phyloP scores from a whole-genome alignment of 352 stramenopile species.

The Pythium periplocum region DNA sequence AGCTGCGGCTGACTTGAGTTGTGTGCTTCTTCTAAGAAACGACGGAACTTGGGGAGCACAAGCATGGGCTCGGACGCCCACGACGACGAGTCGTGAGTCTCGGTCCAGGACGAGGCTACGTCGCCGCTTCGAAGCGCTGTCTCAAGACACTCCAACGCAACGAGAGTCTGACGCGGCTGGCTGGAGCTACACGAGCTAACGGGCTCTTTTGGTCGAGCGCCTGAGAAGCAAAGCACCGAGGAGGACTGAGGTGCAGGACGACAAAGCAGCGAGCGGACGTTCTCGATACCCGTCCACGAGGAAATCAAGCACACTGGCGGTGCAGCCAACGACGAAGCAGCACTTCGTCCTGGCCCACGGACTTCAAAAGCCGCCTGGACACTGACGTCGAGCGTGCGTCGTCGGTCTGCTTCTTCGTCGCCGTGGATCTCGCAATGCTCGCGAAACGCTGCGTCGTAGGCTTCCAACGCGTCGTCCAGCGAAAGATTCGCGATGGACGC shows the following conservation, averaged over 20 bases:
- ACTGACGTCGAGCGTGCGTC: conserved; percentile 8
- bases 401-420: background rate
- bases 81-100: too few species aligned
- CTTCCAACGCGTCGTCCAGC: conserved; percentile 20
- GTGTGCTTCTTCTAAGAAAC: too few species aligned
- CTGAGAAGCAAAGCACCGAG: conserved; percentile 13
- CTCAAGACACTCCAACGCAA: conserved; percentile 8
- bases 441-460: conserved; percentile 9
- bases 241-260: conserved; percentile 17
- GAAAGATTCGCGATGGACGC: conserved; percentile 12
- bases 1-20: too few species aligned
- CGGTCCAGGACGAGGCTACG: too few species aligned
- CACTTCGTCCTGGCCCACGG: conserved; percentile 4
- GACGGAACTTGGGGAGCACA: too few species aligned
- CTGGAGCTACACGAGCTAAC: background rate
- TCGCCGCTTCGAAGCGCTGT: conserved; percentile 5
- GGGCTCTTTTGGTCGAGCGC: background rate
- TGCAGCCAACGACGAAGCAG: background rate
- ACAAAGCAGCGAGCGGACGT: conserved; percentile 19
- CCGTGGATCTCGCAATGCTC: conserved; percentile 20
- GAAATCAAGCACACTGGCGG: conserved; percentile 14
- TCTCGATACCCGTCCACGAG: conserved; percentile 20
- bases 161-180: background rate
- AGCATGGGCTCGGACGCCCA: too few species aligned
- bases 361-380: conserved; percentile 18